Base-by-base conservation (phyloP, 2,329 filamentous ascomycete species). In the Orbilia quercus region DNA sequence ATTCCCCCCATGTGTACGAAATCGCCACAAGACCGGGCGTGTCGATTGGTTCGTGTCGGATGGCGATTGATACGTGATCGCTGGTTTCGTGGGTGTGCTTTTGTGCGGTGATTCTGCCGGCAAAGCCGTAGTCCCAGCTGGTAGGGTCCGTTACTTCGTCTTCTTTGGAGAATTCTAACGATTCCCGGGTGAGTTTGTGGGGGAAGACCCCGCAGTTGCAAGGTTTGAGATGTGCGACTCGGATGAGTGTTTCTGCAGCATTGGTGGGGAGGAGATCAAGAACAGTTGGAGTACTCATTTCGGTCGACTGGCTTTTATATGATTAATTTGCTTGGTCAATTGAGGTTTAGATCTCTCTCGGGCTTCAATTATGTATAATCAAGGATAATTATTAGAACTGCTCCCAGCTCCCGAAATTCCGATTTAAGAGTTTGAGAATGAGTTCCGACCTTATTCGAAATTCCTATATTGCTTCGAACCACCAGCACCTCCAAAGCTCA, bases 1-100 rank as follows among this genome's bases (percentile, higher is more conserved):
- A 55, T 20, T 55, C 51, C 22, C 51, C 51, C 51, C 51, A 55
- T 25, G 51, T 55, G 16, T 55, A 55, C 1, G 51, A 55, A 20
- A 55, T 22, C 22, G 51, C 51, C 5, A 55, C 51, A 55, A 42
- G 31, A 38, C 22, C 22, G 2, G 45, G 45, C 3, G 20, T 25
- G 12, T 25, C 14, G 12, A 50, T 50, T 22, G 7, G 18, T 25
- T n/a, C 45, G 12, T 25, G 45, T 25, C 45, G 20, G 14, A 50
- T 28, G 14, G 18, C 9, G 14, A 50, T 28, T 14, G 45, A 25
- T 1, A 50, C 45, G 9, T 50, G 45, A 14, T 50, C 22, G 20
- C 7, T n/a, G 11, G 23, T 50, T 25, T 50, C 45, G 23, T 50
- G 45, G 7, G 11, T 50, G 16, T 28, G 22, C 45, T 50, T 50